phyloP scores from a whole-genome alignment of 805 yeast genomes.

The Candida stauntonica region DNA sequence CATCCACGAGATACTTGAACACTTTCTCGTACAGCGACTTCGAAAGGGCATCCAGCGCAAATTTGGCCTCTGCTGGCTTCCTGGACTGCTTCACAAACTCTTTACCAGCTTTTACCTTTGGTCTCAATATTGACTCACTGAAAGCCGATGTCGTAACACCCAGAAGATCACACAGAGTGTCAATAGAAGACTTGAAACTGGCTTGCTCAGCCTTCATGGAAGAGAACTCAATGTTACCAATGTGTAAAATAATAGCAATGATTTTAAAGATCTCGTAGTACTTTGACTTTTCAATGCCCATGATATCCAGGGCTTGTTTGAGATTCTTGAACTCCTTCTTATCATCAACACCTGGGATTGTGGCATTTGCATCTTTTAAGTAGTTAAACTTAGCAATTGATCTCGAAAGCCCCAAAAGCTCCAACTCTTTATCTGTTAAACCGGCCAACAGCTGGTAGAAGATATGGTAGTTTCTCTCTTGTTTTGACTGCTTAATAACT shows the following conservation, averaged over 20 bases:
- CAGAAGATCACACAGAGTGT: constrained; percentile 52
- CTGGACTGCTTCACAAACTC: constrained; percentile 80
- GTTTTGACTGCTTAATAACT: constrained; percentile 66
- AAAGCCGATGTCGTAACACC: constrained; percentile 57
- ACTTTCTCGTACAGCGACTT: constrained; percentile 81
- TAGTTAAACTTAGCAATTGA: constrained; percentile 46
- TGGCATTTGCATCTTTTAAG: constrained; percentile 47
- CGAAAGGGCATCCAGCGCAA: constrained; percentile 80
- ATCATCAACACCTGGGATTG: constrained; percentile 77
- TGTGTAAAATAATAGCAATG: constrained; percentile 71
- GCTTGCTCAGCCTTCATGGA: constrained; percentile 77
- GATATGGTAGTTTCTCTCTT: constrained; percentile 90
- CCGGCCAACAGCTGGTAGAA: constrained; percentile 86
- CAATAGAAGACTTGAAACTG: constrained; percentile 46
- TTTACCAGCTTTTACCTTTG: constrained; percentile 86
- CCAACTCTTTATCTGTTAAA: constrained; percentile 44
- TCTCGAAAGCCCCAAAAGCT: constrained; percentile 40
- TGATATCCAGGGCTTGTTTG: constrained; percentile 59
- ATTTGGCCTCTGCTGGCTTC: constrained; percentile 73
- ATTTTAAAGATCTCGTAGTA: constrained; percentile 55
- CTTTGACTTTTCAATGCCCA: constrained; percentile 62
- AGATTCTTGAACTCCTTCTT: constrained; percentile 59
- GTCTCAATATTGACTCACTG: constrained; percentile 59
- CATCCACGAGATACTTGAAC: constrained; percentile 70
- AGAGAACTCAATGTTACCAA: constrained; percentile 79